Base-by-base conservation (phyloP, 805 yeast species). In the Cyberlindnera suaveolens region DNA sequence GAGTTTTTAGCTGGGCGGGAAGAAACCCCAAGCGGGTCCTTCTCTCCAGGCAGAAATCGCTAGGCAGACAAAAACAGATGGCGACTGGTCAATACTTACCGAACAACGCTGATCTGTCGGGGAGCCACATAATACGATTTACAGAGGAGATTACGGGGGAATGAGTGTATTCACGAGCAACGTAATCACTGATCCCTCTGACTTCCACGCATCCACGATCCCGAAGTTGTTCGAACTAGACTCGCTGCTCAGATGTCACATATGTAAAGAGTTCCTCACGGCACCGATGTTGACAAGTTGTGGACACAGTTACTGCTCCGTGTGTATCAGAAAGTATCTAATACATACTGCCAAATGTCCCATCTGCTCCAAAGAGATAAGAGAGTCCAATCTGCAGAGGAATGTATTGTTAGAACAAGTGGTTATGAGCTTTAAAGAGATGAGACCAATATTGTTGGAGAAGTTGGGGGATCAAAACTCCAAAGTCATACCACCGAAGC, bases 221-320 rank as follows among this genome's bases (percentile, higher is more conserved):
- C 89, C 95, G 4, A 63, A 60, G 15, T 60, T 87, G 3, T 53
- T 70, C 2, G 80, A 74, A 40, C 63, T 90, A 3, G 96, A 90
- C 49, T 70, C 87, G 2, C 66, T 82, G 20, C 67, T 88, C 40
- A 60, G 96, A 56, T 90, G 98, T 58, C 89, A 84, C 53, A 84
- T 90, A 9, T 90, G 98, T 62, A 86, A 89, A 54, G 96, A 88
- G 47, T 77, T 83, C 49, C 68, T 85, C 42, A 72, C 66, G 29
- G 85, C 90, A 1, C 96, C 98, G 1, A 86, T 87, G 31, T 64
- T 84, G 35, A 85, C 96, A 1, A 74, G 82, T 2, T 90, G 98
- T 66, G 82, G 85, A 31, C 97, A 90, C 61, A 81, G 90, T 1
- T 90, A 88, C 60, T 90, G 98, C 62, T 86, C 96, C 0, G 71